These are phyloP conservation scores for Macrophomina tecta DNA, from an alignment of 2,329 filamentous ascomycete genomes.

Conservation along the genomic window DNA sequence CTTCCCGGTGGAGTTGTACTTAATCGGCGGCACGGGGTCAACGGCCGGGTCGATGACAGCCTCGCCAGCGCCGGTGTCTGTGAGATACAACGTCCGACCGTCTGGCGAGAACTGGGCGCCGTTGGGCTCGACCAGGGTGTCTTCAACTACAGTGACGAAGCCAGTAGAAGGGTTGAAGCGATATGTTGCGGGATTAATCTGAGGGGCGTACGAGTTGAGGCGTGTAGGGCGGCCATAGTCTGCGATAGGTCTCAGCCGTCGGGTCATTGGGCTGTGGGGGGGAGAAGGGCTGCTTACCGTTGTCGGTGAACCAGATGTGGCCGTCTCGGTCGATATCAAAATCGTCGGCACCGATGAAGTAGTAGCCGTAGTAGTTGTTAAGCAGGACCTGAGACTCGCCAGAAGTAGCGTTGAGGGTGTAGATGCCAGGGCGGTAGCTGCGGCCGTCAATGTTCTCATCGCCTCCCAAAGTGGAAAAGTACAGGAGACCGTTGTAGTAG, in stretches of 20 bases:
- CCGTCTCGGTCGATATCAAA: slow-evolving; percentile 1
- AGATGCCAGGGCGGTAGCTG: slow-evolving; percentile 10
- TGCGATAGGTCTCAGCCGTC: slow-evolving; percentile 38
- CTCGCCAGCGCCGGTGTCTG: neutral
- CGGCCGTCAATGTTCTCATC: neutral
- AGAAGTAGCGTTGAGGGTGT: slow-evolving; percentile 15
- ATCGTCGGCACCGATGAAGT: slow-evolving; percentile 19
- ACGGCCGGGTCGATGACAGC: neutral
- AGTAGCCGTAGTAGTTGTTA: slow-evolving; percentile 26
- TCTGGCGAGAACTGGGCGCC: slow-evolving; percentile 23
- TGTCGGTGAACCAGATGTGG: slow-evolving; percentile 26
- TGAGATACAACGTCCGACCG: neutral
- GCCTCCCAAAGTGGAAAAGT: slow-evolving; percentile 3
- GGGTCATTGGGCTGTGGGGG: neutral
- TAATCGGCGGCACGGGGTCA: neutral
- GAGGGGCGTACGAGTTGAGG: slow-evolving; percentile 35
- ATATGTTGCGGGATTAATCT: slow-evolving; percentile 37
- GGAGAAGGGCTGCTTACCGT: neutral
- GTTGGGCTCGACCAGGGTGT: slow-evolving; percentile 10
- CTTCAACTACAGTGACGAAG: neutral
- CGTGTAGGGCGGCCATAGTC: slow-evolving; percentile 41
- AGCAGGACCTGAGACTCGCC: neutral
- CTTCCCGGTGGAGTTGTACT: slow-evolving; percentile 1
- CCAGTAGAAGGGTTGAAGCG: slow-evolving; percentile 57
- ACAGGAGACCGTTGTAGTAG: slow-evolving; percentile 7